A percentile compares a stretch with the other conserved stretches of the same genome.
Conservation (phyloP, 805 yeast genomes). For the Myxozyma sirexii region DNA sequence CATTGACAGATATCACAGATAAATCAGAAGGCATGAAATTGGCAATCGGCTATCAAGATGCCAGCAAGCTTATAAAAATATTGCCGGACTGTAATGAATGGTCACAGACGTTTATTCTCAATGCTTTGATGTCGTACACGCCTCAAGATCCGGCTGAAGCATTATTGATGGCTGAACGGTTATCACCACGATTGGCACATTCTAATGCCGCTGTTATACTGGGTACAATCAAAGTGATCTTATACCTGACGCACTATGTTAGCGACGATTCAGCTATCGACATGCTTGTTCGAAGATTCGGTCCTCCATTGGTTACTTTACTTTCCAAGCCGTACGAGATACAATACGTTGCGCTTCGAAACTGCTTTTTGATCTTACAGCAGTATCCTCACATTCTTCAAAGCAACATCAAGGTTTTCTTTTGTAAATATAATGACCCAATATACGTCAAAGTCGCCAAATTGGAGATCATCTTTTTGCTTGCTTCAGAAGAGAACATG, state of each 20-base stretch:
- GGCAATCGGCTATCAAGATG: conserved; percentile 55
- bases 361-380: conserved; percentile 72
- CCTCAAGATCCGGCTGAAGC: conserved; percentile 76
- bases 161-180: conserved; percentile 60
- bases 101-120: conserved; percentile 70
- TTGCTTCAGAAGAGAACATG: conserved; percentile 69
- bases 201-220: conserved; percentile 79
- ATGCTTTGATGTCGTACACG: conserved; percentile 65
- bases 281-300: conserved; percentile 57
- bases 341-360: conserved; percentile 79
- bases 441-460: conserved; percentile 88
- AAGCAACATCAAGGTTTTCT: conserved; percentile 77
- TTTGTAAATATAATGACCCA: conserved; percentile 82
- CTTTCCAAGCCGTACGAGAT: conserved; percentile 74
- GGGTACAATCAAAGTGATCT: conserved; percentile 70
- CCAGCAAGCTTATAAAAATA: conserved; percentile 47
- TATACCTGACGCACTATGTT: conserved; percentile 74
- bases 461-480: conserved; percentile 77
- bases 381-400: conserved; percentile 60
- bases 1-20: conserved; percentile 67
- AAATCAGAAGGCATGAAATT: conserved; percentile 53
- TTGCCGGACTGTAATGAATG: conserved; percentile 57
- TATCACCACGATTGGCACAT: conserved; percentile 74
- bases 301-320: conserved; percentile 67
- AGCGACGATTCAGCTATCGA: conserved; percentile 59